A percentile compares a stretch with the other conserved stretches of the same genome.
Conservation (phyloP, 192 early-diverging fungal species). For the Lobosporangium transversale region DNA sequence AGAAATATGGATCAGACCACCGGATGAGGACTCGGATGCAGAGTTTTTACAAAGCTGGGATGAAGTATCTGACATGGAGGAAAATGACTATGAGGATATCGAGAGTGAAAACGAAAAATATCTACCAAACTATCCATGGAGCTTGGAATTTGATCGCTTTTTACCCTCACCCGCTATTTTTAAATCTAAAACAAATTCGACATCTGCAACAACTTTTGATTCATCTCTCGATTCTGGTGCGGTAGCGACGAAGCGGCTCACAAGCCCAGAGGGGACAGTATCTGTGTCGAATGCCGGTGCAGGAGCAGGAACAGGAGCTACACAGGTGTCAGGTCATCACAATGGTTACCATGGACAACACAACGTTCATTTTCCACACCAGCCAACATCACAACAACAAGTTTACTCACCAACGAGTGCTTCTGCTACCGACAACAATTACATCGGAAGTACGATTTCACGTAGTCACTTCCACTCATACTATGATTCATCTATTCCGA, state of each 20-base stretch:
- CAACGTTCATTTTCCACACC: too few relatives aligned
- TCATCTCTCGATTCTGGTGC: not conserved
- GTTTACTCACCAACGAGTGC: too few relatives aligned
- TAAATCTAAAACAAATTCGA: conserved; percentile 6
- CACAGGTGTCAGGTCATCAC: conserved; percentile 5
- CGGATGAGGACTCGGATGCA: conserved; percentile 53
- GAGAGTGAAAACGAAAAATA: conserved; percentile 51
- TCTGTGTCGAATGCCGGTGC: conserved; percentile 7
- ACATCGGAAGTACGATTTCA: not conserved
- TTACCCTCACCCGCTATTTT: conserved; percentile 22
- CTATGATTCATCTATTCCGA: conserved; percentile 7
- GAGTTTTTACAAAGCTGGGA: conserved; percentile 62
- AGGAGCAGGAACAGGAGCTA: not conserved
- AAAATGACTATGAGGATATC: conserved; percentile 59
- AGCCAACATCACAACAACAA: too few relatives aligned
- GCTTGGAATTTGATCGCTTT: conserved; percentile 37
- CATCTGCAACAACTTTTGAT: not conserved
- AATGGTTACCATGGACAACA: conserved; percentile 1
- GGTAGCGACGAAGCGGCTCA: conserved; percentile 11
- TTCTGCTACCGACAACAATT: too few relatives aligned
- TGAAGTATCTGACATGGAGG: conserved; percentile 54
- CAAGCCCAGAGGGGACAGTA: conserved; percentile 32
- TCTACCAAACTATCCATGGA: conserved; percentile 44
- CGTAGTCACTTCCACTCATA: conserved; percentile 11
- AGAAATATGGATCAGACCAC: conserved; percentile 63